Evolutionary conservation across 257 asterid species (phyloP), one percentile per base, ranked within the genome.

Genomic region (Sherardia arvensis): DNA sequence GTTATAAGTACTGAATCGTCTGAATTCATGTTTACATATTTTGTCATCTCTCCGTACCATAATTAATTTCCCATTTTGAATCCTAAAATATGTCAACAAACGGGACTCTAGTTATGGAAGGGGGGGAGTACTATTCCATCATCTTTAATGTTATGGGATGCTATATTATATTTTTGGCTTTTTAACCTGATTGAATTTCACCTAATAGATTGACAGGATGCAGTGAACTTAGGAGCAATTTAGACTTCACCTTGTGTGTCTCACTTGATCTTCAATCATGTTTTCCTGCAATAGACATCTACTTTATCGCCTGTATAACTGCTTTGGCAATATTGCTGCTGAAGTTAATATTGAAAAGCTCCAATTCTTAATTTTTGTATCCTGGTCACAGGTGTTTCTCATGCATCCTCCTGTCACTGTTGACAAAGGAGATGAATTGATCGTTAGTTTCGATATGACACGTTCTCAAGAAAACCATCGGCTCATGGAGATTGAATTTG

Each of bases 401-500:
- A 70, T 85, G 48, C 82, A 93, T 70, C 96, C 95, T 61, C 81
- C 96, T 59, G 70, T 34, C 14, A 64, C 20, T 25, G 84, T 84
- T 71, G 70, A 66, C 47, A 69, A 54, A 26, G 95, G 87, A 33
- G 96, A 93, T 66, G 69, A 65, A 43, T 38, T 90, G 78, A 65
- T 0, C 14, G 65, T 87, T 51, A 51, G 78, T 29, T 74, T 90
- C 54, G 73, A 76, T 17, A 90, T 90, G 96, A 71, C 36, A 27
- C 97, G 97, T 4, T 76, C 92, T 64, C 85, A 79, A 79, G 87
- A 87, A 23, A 90, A 87, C 74, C 97, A 93, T 67, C 90, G 99
- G 59, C 74, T 93, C 77, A 76, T 93, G 87, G 95, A 88, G 77
- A 90, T 82, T 40, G 89, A 89, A 55, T 73, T 88, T 33, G 69